phyloP scores from a whole-genome alignment of 352 stramenopile genomes.

The Pythium brachiatum region DNA sequence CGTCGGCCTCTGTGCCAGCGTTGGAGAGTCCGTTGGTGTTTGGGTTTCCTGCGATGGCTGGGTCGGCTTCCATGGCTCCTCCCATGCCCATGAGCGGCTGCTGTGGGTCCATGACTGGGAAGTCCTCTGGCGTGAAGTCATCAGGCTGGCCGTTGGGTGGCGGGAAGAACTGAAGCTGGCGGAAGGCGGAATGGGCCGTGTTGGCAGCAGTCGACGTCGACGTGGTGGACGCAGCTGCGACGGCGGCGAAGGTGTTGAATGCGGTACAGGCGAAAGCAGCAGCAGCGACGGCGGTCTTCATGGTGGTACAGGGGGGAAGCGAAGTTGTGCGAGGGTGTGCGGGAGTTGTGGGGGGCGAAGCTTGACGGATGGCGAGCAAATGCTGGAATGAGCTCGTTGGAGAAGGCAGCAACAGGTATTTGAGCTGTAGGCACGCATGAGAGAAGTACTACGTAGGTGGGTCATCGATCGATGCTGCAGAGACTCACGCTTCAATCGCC shows the following conservation, averaged over 20 bases:
- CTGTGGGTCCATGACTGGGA: neutral
- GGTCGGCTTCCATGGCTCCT: neutral
- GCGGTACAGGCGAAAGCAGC: neutral
- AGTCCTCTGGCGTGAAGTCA: neutral
- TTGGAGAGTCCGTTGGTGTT: neutral
- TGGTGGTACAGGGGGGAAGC: neutral
- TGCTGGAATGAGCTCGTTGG: neutral
- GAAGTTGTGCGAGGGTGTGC: neutral
- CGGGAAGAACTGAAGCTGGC: constrained; percentile 19
- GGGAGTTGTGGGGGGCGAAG: neutral
- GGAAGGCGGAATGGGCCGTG: neutral
- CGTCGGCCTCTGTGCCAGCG: neutral
- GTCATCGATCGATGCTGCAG: too few species aligned
- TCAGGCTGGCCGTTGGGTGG: neutral
- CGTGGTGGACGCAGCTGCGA: neutral
- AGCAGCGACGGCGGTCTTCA: constrained; percentile 10
- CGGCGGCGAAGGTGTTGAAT: neutral
- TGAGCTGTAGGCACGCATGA: too few species aligned
- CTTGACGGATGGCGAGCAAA: constrained; percentile 1
- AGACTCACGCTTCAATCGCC: too few species aligned
- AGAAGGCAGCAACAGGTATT: neutral
- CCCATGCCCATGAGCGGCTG: neutral
- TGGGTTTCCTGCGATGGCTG: neutral
- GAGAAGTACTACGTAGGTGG: too few species aligned
- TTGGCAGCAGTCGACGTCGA: neutral